A percentile compares a stretch with the other conserved stretches of the same genome.
Evolutionary conservation across 345 rosid species (phyloP).

Genomic region (Euphorbia pulcherrima): DNA sequence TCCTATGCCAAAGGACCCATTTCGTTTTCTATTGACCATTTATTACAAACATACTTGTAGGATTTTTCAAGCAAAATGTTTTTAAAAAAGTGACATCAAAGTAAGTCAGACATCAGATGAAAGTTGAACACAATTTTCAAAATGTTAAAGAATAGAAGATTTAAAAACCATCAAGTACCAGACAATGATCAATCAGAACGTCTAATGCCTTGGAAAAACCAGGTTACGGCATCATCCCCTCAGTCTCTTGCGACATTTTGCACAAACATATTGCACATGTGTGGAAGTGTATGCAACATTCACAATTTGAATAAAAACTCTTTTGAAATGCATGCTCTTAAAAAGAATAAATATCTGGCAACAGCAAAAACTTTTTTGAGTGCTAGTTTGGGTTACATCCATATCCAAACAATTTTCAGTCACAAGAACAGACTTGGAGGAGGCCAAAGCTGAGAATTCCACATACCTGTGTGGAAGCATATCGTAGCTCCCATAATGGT

Average conservation of each 20-base stretch:
- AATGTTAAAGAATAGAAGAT: background rate
- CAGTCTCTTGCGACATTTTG: background rate
- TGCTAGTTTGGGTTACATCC: background rate
- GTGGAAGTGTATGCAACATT: background rate
- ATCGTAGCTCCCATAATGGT: constrained; percentile 80
- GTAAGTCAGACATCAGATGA: background rate
- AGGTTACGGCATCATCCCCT: background rate
- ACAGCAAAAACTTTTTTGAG: background rate
- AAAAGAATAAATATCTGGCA: background rate
- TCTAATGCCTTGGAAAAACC: background rate
- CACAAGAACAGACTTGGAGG: background rate
- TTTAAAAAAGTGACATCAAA: background rate
- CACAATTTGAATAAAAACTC: background rate
- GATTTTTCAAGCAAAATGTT: background rate
- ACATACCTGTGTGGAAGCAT: constrained; percentile 61
- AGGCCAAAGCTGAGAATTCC: background rate
- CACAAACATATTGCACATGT: background rate
- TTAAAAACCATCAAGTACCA: background rate
- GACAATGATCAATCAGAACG: background rate
- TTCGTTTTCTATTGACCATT: background rate
- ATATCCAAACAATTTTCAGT: background rate
- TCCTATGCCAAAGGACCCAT: background rate
- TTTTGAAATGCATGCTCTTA: background rate
- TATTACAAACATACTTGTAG: background rate
- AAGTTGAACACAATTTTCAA: background rate